These are phyloP conservation scores for Oenanthe javanica DNA, from an alignment of 140 eudicot genomes.

Conservation along the genomic window DNA sequence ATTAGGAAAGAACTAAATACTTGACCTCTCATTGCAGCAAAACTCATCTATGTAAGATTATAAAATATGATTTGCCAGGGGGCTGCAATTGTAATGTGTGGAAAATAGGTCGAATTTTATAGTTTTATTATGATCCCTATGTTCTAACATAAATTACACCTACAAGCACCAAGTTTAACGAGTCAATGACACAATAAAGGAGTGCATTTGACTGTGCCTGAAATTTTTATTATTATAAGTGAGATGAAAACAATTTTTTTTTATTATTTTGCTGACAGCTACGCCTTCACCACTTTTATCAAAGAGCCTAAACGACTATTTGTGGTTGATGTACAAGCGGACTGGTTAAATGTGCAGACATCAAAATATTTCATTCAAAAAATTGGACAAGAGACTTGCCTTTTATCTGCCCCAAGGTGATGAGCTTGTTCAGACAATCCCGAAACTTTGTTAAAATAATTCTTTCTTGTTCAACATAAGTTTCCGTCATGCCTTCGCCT, in stretches of 20 bases:
- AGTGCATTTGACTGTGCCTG: background rate
- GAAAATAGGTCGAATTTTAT: background rate
- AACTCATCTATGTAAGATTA: background rate
- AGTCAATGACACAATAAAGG: background rate
- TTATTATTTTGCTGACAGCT: background rate
- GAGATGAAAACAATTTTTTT: background rate
- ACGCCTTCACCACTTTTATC: background rate
- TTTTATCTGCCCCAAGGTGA: slow-evolving; percentile 86
- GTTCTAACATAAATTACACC: background rate
- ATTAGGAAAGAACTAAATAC: no score
- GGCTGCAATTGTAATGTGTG: background rate
- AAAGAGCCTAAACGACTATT: background rate
- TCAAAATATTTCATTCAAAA: background rate
- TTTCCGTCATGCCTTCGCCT: slow-evolving; percentile 44
- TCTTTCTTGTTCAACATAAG: slow-evolving; percentile 70
- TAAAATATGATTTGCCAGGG: background rate
- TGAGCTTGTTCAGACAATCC: slow-evolving; percentile 81
- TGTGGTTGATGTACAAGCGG: background rate
- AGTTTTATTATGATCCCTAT: background rate
- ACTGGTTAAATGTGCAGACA: background rate
- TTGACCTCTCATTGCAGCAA: background rate
- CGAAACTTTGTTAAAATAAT: slow-evolving; percentile 69
- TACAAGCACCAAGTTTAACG: background rate
- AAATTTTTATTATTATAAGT: background rate
- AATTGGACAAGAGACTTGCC: slow-evolving; percentile 36